These are phyloP conservation scores for Alternaria metachromatica DNA, from an alignment of 2,329 filamentous ascomycete genomes.

Conservation along the genomic window DNA sequence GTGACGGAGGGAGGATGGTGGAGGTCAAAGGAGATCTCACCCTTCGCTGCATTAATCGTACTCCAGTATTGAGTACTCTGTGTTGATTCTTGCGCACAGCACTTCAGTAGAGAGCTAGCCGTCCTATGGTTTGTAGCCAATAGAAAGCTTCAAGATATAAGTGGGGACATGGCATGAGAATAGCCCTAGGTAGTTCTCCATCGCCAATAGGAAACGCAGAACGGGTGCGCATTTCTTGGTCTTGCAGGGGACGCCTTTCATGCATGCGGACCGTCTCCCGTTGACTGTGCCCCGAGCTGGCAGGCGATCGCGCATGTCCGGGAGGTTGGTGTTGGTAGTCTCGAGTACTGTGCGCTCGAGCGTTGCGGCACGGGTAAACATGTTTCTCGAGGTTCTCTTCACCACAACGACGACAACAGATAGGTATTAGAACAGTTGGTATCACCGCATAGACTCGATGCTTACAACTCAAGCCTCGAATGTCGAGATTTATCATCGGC, in stretches of 20 bases:
- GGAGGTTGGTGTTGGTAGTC: conserved; percentile 11
- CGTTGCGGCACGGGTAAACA: conserved; percentile 16
- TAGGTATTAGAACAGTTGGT: background rate
- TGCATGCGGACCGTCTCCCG: conserved; percentile 35
- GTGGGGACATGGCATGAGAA: no score
- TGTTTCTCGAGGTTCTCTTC: conserved; percentile 16
- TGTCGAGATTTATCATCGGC: conserved; percentile 11
- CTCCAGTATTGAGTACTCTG: no score
- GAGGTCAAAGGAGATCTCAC: no score
- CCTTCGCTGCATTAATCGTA: no score
- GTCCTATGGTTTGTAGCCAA: no score
- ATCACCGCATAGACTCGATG: background rate
- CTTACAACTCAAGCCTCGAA: background rate
- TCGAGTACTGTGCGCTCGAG: conserved; percentile 9
- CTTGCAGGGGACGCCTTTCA: conserved; percentile 20
- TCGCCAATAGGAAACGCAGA: conserved; percentile 13
- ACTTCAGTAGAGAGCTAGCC: no score
- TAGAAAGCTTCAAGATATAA: no score
- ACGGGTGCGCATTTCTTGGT: conserved; percentile 9
- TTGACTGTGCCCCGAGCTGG: conserved; percentile 29
- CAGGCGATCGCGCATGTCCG: conserved; percentile 11
- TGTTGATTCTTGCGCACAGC: no score
- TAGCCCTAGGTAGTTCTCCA: no score
- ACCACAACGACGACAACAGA: background rate
- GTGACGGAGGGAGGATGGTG: no score